These are phyloP conservation scores for Jasminum sambac DNA, from an alignment of 257 asterid species.

Conservation along the genomic window DNA sequence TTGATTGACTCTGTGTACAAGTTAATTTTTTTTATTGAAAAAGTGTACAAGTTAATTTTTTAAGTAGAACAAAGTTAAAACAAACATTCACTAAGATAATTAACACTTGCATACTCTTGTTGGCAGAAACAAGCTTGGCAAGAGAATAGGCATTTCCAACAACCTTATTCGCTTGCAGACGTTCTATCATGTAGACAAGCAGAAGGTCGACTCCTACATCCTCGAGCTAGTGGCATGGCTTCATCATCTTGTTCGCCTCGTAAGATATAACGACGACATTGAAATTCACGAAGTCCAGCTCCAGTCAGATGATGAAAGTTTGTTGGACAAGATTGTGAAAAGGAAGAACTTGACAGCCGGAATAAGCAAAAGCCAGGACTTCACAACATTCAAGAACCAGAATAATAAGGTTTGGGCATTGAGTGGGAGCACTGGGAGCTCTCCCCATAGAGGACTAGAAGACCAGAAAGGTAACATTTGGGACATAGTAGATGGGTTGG, in stretches of 20 bases:
- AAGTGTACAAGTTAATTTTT: too few relatives aligned
- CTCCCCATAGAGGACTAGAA: slow-evolving; percentile 39
- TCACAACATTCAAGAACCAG: slow-evolving; percentile 28
- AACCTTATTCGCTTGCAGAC: slow-evolving; percentile 56
- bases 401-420: slow-evolving; percentile 33
- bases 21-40: too few relatives aligned
- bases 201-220: slow-evolving; percentile 48
- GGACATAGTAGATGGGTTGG: slow-evolving; percentile 55
- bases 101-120: background rate
- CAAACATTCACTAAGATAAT: background rate
- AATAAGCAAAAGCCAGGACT: slow-evolving; percentile 62
- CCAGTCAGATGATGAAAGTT: slow-evolving; percentile 36
- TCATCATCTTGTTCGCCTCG: slow-evolving; percentile 49
- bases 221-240: slow-evolving; percentile 60
- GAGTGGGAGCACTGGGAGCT: slow-evolving; percentile 56
- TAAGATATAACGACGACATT: slow-evolving; percentile 27
- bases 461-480: slow-evolving; percentile 40
- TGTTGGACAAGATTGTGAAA: slow-evolving; percentile 45
- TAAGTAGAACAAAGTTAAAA: too few relatives aligned
- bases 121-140: slow-evolving; percentile 56
- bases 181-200: slow-evolving; percentile 60
- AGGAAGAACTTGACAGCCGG: slow-evolving; percentile 37
- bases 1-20: too few relatives aligned
- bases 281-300: slow-evolving; percentile 21
- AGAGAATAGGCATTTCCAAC: slow-evolving; percentile 30